A percentile compares a stretch with the other conserved stretches of the same genome.
Conservation (phyloP, 2,329 filamentous ascomycete species). For the Sarocladium strictum region DNA sequence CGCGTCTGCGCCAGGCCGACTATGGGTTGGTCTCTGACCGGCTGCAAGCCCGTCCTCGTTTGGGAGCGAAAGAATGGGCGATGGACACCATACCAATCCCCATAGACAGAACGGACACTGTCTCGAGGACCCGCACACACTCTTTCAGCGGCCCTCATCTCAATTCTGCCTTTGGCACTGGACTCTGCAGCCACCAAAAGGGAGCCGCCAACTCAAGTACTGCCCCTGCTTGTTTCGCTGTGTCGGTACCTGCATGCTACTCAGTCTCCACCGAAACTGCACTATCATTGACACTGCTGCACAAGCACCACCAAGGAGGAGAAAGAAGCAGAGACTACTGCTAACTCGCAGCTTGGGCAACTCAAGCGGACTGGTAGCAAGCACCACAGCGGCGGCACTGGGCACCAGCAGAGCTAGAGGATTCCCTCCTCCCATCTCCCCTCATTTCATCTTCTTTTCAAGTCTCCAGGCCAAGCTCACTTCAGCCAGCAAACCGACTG, state of each 20-base stretch:
- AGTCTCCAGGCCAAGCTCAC: neutral
- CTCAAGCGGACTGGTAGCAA: neutral
- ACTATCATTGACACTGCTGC: neutral
- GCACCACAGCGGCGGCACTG: neutral
- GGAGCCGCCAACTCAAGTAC: neutral
- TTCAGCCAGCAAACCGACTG: neutral
- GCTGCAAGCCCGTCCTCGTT: neutral
- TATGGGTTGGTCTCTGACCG: neutral
- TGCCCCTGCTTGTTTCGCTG: neutral
- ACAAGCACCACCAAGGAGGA: neutral
- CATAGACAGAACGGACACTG: neutral
- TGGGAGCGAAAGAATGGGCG: neutral
- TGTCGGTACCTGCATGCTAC: neutral
- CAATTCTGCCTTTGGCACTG: neutral
- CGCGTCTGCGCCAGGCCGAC: constrained; percentile 4
- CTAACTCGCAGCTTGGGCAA: neutral
- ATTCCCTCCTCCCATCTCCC: neutral
- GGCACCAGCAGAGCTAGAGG: neutral
- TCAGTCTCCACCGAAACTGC: neutral
- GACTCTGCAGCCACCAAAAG: neutral
- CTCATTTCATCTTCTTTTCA: neutral
- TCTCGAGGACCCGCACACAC: neutral
- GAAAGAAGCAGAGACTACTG: neutral
- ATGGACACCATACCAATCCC: neutral
- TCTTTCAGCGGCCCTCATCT: neutral